Evolutionary conservation across 2,329 filamentous ascomycete genomes (phyloP), one percentile per base, ranked within the genome.

Genomic region (Aspergillus brasiliensis): DNA sequence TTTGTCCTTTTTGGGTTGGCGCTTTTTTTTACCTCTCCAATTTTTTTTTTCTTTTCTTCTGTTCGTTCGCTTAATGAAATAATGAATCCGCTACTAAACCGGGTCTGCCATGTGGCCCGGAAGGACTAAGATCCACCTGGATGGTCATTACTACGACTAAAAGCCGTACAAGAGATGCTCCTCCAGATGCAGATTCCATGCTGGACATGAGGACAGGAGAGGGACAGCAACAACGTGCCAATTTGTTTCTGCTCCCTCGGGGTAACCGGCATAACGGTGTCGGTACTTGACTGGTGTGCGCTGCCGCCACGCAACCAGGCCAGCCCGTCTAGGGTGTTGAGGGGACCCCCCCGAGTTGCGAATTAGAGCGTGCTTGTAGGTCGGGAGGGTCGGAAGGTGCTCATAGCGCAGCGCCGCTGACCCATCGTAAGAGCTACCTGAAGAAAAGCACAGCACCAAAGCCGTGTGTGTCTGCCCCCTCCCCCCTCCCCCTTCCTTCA

Each of bases 401-500:
- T 54, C 63, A 68, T 70, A 62, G 62, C 66, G 65, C 62, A 62
- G 25, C 52, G 52, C 52, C 52, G 52, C 40, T 17, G 63, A 62
- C 64, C 64, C 61, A 67, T 68, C 60, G 58, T 60, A 68, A 63
- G 68, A 66, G 60, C 61, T 61, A 48, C 52, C 60, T 62, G 56
- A 58, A 57, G 62, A 56, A 58, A 56, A 59, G 56, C 67, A 65
- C 67, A 67, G 67, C 67, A 57, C 60, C 61, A 64, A 63, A 68
- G 65, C 57, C 62, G 58, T 34, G 31, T 34, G 31, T 34, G 28
- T 25, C 25, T 6, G 11, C 31, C 11, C 31, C 31, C 31, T 34
- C 31, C 31, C 31, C 62, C 63, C 61, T 67, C 57, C 67, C 56
- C 51, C 56, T 67, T 65, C 57, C 64, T 55, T 27, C 62, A 68